A percentile compares a stretch with the other conserved stretches of the same genome.
Evolutionary conservation across 2,329 filamentous ascomycete genomes (phyloP).

Genomic region (Colletotrichum plurivorum): DNA sequence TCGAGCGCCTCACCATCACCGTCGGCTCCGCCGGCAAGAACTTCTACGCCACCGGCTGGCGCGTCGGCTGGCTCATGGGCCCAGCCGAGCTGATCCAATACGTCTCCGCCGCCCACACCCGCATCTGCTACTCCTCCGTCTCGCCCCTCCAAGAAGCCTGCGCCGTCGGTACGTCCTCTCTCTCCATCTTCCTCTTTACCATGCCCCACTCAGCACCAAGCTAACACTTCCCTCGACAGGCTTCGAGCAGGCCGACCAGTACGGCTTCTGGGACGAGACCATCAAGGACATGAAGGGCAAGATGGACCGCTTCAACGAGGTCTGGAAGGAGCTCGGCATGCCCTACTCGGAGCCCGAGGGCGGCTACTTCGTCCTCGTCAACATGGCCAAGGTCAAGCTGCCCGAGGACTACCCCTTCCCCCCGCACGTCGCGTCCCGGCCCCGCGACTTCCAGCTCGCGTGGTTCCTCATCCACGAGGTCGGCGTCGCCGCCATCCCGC

Average conservation of each 20-base stretch:
- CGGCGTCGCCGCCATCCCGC: conserved; percentile 94
- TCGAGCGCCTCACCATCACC: conserved; percentile 89
- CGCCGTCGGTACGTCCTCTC: conserved; percentile 73
- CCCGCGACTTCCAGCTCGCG: conserved; percentile 92
- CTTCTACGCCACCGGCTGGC: conserved; percentile 98
- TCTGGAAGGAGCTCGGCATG: conserved; percentile 82
- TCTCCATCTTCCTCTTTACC: too few relatives aligned
- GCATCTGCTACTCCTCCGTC: conserved; percentile 96
- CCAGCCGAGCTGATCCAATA: conserved; percentile 91
- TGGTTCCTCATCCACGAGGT: conserved; percentile 99
- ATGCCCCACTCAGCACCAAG: conserved; percentile 6
- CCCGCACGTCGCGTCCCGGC: conserved; percentile 85
- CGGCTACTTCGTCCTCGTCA: conserved; percentile 97
- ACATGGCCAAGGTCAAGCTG: conserved; percentile 88
- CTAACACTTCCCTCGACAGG: conserved; percentile 51
- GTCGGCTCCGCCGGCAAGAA: conserved; percentile 98
- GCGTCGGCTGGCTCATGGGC: conserved; percentile 94
- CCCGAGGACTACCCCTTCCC: conserved; percentile 91
- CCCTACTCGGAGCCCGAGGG: conserved; percentile 95
- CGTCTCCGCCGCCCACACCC: conserved; percentile 91
- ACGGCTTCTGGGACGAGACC: conserved; percentile 89
- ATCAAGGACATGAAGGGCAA: conserved; percentile 91
- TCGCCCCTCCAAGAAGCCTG: conserved; percentile 95
- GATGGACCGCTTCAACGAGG: conserved; percentile 86
- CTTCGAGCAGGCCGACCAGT: conserved; percentile 88